Evolutionary conservation across 495 filamentous ascomycete genomes (phyloP), one percentile per base, ranked within the genome.

Genomic region (Tuber borchii): DNA sequence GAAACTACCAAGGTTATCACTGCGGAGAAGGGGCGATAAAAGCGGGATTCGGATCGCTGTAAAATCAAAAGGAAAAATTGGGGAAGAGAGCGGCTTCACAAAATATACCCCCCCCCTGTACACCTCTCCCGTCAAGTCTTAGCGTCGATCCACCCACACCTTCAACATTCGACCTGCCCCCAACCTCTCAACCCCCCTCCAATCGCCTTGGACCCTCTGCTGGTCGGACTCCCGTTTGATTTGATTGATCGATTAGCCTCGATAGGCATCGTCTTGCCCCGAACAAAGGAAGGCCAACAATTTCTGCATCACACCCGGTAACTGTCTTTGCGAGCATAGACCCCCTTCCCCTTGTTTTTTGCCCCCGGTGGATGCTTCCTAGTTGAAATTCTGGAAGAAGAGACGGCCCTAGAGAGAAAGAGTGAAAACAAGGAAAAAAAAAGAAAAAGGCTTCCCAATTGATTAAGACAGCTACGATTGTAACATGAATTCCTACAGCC

Each of bases 401-500:
- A 34, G n/a, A 65, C 56, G 56, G 34, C 14, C 26, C 31, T 14
- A 19, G 14, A 34, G 26, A 65, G 26, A 65, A 61, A n/a, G n/a
- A 26, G 9, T 1, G 10, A 26, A 26, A 56, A 51, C 3, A 56
- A 8, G 2, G 4, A 26, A 65, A 16, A 31, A 31, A 65, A 65
- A 14, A 26, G 34, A 65, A 31, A 31, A 31, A 12, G 14, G 3
- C 56, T 12, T 31, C 17, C n/a, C 56, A 12, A 65, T 65, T 31
- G 56, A 65, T 34, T 16, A n/a, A 19, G 56, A 65, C 56, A 34
- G 17, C 56, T 34, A 34, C 56, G 26, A 31, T 19, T 34, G 56
- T 65, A 34, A 17, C 45, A 79, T 79, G 78, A 76, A 71, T 73
- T n/a, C 51, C 70, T 68, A 75, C 78, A 44, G 70, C 70, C 73